Base-by-base conservation (phyloP, 768 basidiomycete genomes). In the Termitomyces sp. region DNA sequence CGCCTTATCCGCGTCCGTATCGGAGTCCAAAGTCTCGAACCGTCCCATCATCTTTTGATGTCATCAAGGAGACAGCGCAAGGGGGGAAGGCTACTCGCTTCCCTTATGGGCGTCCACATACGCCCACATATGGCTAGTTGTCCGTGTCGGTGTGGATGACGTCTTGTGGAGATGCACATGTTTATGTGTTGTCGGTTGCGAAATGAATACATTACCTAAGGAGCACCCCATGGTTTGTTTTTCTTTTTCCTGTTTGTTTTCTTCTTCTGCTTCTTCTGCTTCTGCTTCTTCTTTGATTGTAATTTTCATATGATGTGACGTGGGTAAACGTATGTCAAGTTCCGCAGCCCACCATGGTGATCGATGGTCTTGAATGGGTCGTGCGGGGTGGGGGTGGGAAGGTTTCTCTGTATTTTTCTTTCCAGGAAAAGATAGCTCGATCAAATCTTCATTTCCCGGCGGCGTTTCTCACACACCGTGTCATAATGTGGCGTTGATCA, bases 401-500 rank as follows among this genome's bases (percentile, higher is more conserved):
- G n/a, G 37, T 23, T 49, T 49, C 10, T 16, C 4, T 39, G 27
- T 49, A 14, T 49, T 37, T 50, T 25, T 37, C 48, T 19, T 37
- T 50, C 42, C 49, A 39, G 37, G 12, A 27, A 23, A 51, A 12
- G 27, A 7, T 51, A 50, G 7, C 35, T 49, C 48, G 10, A 37
- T 49, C 48, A 49, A 19, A 17, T 16, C 17, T 17, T 34, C 3
- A n/a, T 40, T 47, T 50, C 16, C 21, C 41, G 32, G 41, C 47
- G 41, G 32, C 48, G 28, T 49, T 30, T 28, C 46, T 58, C 52
- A 40, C 57, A 58, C 57, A 32, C 51, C 7, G 39, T 58, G 57
- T 58, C 57, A 54, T 1, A 35, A 19, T 58, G 57, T 58, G 57
- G 57, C 57, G 57, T 58, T 32, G 17, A 46, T 57, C 56, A 58